Conservation (phyloP, 176 grass and related monocot species). For the Melocanna baccifera region DNA sequence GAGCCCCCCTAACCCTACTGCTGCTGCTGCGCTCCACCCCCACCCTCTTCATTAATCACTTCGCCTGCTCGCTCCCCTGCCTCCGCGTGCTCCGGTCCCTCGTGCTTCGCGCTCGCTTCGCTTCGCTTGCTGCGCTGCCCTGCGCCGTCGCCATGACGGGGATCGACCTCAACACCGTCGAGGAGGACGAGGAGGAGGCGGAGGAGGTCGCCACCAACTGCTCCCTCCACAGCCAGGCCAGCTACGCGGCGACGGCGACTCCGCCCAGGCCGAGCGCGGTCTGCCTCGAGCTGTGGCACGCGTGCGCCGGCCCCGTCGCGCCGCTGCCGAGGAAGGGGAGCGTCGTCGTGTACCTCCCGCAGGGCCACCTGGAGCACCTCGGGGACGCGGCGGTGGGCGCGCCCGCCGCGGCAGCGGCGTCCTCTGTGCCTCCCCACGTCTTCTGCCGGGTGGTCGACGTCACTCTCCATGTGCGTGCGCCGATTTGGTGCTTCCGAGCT, state of each 20-base stretch:
- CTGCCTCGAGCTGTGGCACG: slow-evolving; percentile 84
- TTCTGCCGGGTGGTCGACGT: slow-evolving; percentile 85
- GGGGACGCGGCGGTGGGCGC: slow-evolving; percentile 9
- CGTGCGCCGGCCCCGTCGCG: slow-evolving; percentile 67
- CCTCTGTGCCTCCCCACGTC: slow-evolving; percentile 57
- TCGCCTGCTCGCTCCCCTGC: background rate
- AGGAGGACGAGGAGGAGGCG: slow-evolving; percentile 66
- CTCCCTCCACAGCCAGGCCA: slow-evolving; percentile 30
- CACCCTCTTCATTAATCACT: slow-evolving; percentile 25
- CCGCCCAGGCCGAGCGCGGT: slow-evolving; percentile 14
- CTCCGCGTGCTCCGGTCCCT: background rate
- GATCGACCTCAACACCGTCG: slow-evolving; percentile 82
- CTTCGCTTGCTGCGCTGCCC: background rate
- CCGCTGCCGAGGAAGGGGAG: slow-evolving; percentile 57
- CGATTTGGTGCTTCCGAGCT: background rate
- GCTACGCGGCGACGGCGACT: slow-evolving; percentile 21
- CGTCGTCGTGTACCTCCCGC: slow-evolving; percentile 74
- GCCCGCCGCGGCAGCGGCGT: background rate
- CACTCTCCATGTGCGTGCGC: slow-evolving; percentile 64
- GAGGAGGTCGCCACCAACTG: slow-evolving; percentile 18
- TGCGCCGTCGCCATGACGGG: slow-evolving; percentile 27
- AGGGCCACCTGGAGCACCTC: slow-evolving; percentile 68
- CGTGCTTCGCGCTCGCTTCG: background rate
- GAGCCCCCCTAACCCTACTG: background rate
- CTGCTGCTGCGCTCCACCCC: background rate